Conservation (phyloP, 2,329 filamentous ascomycete genomes). For the Penicillium olsonii region DNA sequence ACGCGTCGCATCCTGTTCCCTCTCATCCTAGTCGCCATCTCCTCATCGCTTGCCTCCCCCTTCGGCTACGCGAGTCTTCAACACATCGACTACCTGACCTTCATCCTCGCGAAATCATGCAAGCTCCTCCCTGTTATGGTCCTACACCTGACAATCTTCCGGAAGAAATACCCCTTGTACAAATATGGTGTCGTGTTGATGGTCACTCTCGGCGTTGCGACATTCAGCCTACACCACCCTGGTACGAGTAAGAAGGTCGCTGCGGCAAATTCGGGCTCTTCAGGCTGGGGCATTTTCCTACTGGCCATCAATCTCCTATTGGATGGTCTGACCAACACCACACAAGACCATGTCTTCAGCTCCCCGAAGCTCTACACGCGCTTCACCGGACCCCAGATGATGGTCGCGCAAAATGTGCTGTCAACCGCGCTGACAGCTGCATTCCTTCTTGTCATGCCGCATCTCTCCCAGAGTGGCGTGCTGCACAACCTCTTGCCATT, state of each 20-base stretch:
- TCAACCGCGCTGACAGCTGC: constrained; percentile 72
- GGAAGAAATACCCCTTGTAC: constrained; percentile 84
- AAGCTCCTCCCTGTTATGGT: constrained; percentile 99
- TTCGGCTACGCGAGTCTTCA: constrained; percentile 91
- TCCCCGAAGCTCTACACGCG: constrained; percentile 65
- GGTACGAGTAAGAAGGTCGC: constrained; percentile 60
- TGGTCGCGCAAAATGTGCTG: constrained; percentile 95
- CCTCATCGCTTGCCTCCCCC: constrained; percentile 84
- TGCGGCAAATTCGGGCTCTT: constrained; percentile 63
- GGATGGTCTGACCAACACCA: constrained; percentile 93
- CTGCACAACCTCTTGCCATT: constrained; percentile 69
- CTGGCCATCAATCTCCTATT: constrained; percentile 89
- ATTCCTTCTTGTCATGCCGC: constrained; percentile 79
- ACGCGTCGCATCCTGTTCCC: constrained; percentile 72
- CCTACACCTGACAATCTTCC: constrained; percentile 89
- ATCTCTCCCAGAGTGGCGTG: constrained; percentile 68
- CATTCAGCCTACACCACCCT: constrained; percentile 86
- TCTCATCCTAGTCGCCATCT: constrained; percentile 81
- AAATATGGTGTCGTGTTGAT: constrained; percentile 93
- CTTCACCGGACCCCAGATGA: constrained; percentile 96
- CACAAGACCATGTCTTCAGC: constrained; percentile 90
- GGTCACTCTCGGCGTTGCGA: constrained; percentile 87
- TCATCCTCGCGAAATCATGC: constrained; percentile 95
- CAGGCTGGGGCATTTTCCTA: constrained; percentile 71
- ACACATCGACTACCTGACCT: constrained; percentile 97